A percentile compares a stretch with the other conserved stretches of the same genome.
phyloP scores from a whole-genome alignment of 306 rosid genomes.

The Inga leiocalycina region DNA sequence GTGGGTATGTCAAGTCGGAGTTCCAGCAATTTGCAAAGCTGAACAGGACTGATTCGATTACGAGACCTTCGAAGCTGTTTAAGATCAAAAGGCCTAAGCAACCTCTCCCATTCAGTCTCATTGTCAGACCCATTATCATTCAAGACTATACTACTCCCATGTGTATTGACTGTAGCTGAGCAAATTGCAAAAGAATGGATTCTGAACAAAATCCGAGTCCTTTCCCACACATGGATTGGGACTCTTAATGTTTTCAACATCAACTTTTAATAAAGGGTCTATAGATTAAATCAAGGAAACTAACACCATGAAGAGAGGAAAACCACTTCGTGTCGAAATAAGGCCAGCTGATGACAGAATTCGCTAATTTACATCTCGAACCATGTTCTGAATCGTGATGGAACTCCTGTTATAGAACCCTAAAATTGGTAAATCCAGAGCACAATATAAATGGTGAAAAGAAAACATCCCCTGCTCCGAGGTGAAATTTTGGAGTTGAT shows the following conservation, averaged over 20 bases:
- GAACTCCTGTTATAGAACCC: neutral
- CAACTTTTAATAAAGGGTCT: neutral
- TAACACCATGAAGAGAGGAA: constrained; percentile 12
- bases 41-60: constrained; percentile 61
- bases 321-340: neutral
- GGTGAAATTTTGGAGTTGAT: neutral
- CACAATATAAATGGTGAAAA: neutral
- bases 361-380: neutral
- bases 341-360: neutral
- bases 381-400: neutral
- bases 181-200: constrained; percentile 45
- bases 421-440: neutral
- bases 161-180: constrained; percentile 40
- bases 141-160: constrained; percentile 13
- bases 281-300: constrained; percentile 19
- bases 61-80: constrained; percentile 66
- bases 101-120: constrained; percentile 79
- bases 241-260: constrained; percentile 53
- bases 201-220: constrained; percentile 39
- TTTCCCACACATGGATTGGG: constrained; percentile 36
- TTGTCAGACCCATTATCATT: constrained; percentile 45
- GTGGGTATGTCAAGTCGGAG: constrained; percentile 74
- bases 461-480: neutral
- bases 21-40: constrained; percentile 68
- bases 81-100: constrained; percentile 83